Evolutionary conservation across 805 yeast species (phyloP), one percentile per base, ranked within the genome.

Genomic region (Monosporozyma siamensis): DNA sequence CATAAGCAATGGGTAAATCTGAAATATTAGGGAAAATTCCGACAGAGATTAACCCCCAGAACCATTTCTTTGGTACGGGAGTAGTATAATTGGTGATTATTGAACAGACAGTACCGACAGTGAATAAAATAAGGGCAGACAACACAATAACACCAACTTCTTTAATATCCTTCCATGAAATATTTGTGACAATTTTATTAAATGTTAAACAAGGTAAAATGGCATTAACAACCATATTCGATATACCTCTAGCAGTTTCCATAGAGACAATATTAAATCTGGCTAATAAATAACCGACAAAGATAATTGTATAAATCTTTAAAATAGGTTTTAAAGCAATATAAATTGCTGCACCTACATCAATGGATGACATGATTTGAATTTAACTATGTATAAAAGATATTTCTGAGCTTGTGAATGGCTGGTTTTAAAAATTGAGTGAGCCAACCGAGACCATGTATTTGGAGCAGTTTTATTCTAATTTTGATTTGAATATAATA

Each of bases 241-340:
- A 80, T 14, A 86, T 68, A 44, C 81, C 83, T 53, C 83, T 67
- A 32, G 86, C 73, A 21, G 82, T 75, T 22, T 82, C 75, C 20
- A 82, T 85, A 0, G 81, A 68, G 3, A 84, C 64, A 21, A 82
- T 72, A 52, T 82, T 79, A 49, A 64, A 69, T 46, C 69, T 74
- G 3, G 90, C 84, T 6, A 87, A 63, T 32, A 68, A 57, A 49
- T 68, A 82, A 9, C 95, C 95, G 11, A 78, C 62, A 4, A 70
- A 77, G 4, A 83, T 73, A 55, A 83, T 80, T 50, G 82, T 64
- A 54, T 85, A 82, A 49, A 86, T 82, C 61, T 87, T 87, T 63
- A 85, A 71, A 44, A 86, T 80, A n/a, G 95, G 95, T 66, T 85
- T 86, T 43, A 82, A 80, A 0, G 95, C 77, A 20, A 85, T 72